A percentile compares a stretch with the other conserved stretches of the same genome.
phyloP scores from a whole-genome alignment of 208 protist species.

The Leishmania turanica region DNA sequence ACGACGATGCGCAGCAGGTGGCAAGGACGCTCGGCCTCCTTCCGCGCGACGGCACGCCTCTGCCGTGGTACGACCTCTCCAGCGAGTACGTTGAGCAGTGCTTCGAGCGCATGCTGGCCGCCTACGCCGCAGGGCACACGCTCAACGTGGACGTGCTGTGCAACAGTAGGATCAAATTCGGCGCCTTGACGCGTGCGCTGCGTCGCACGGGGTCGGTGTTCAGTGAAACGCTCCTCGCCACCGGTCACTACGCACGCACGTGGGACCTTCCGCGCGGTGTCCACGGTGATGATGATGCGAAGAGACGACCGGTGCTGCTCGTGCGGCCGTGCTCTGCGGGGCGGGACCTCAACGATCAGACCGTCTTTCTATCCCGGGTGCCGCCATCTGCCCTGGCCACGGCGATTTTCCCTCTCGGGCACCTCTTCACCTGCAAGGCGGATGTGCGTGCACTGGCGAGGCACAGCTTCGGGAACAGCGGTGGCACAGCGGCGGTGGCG shows the following conservation, averaged over 20 bases:
- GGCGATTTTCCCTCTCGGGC: constrained; percentile 75
- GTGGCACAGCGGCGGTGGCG: background rate
- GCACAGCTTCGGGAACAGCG: constrained; percentile 4
- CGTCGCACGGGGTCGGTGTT: constrained; percentile 1
- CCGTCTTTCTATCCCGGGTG: constrained; percentile 66
- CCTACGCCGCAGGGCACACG: constrained; percentile 62
- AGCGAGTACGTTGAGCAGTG: constrained; percentile 60
- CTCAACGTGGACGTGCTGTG: constrained; percentile 88
- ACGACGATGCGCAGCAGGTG: constrained; percentile 65
- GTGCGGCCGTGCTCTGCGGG: constrained; percentile 54
- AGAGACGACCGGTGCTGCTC: constrained; percentile 33
- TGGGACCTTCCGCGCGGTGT: constrained; percentile 15
- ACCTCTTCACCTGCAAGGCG: constrained; percentile 64
- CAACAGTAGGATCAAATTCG: constrained; percentile 80
- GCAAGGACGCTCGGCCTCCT: constrained; percentile 51
- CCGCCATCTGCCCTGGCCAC: constrained; percentile 21
- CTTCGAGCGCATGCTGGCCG: constrained; percentile 75
- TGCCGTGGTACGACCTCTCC: constrained; percentile 50
- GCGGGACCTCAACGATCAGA: constrained; percentile 81
- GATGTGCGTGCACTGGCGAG: constrained; percentile 63
- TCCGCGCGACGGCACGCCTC: background rate
- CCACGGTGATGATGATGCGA: background rate
- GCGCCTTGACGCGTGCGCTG: constrained; percentile 40
- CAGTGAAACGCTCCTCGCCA: constrained; percentile 47
- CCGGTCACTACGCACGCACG: constrained; percentile 81